A percentile compares a stretch with the other conserved stretches of the same genome.
Conservation (phyloP, 805 yeast species). For the Kurtzmaniella fragi region DNA sequence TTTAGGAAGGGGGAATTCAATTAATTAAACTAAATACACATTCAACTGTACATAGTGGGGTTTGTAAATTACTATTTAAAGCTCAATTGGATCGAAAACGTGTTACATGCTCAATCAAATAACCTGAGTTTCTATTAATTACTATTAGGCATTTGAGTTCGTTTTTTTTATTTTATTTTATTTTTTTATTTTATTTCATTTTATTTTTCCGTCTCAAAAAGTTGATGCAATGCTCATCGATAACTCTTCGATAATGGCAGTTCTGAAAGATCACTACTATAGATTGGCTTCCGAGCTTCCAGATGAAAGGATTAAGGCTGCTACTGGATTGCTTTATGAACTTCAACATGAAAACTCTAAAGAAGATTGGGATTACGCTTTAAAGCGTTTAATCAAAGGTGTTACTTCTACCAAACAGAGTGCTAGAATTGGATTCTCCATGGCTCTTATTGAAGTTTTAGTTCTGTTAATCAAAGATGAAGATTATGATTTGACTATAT, state of each 20-base stretch:
- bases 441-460: conserved; percentile 73
- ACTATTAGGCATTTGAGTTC: too few species aligned
- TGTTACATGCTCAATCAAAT: too few species aligned
- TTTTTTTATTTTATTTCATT: too few species aligned
- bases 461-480: conserved; percentile 27
- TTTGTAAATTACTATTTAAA: too few species aligned
- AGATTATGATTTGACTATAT: conserved; percentile 28
- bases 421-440: conserved; percentile 83
- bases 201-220: too few species aligned
- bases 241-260: conserved; percentile 31
- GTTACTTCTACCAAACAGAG: conserved; percentile 75
- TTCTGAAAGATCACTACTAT: conserved; percentile 73
- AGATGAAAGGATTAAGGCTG: conserved; percentile 67
- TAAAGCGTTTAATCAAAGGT: conserved; percentile 75
- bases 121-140: too few species aligned
- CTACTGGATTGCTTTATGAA: conserved; percentile 59
- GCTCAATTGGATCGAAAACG: too few species aligned
- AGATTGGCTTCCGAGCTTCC: conserved; percentile 72
- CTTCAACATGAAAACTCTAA: conserved; percentile 38
- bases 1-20: too few species aligned
- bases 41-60: too few species aligned
- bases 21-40: too few species aligned
- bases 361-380: conserved; percentile 77
- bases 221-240: not conserved
- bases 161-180: too few species aligned